phyloP scores from a whole-genome alignment of 495 filamentous ascomycete genomes.

The Aspergillus sclerotiicarbonarius region DNA sequence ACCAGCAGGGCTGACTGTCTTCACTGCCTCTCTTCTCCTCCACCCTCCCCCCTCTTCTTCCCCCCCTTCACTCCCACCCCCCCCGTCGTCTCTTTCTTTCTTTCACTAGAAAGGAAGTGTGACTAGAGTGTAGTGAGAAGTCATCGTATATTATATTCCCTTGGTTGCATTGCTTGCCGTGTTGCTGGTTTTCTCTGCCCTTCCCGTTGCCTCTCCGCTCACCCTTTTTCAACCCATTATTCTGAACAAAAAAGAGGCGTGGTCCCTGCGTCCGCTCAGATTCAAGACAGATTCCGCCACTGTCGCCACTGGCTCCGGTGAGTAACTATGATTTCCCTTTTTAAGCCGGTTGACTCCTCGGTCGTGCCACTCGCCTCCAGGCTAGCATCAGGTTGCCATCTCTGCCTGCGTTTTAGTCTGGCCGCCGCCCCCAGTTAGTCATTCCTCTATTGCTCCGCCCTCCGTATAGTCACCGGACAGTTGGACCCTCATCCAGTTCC shows the following conservation, averaged over 20 bases:
- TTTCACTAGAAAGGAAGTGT: conserved; percentile 6
- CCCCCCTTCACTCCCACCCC: neutral
- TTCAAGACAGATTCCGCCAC: conserved; percentile 5
- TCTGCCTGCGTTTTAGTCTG: conserved; percentile 10
- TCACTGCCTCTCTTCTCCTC: conserved; percentile 4
- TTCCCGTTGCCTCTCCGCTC: conserved; percentile 8
- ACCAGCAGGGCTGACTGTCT: conserved; percentile 14
- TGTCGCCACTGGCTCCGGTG: conserved; percentile 26
- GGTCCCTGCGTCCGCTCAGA: conserved; percentile 24
- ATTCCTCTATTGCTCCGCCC: conserved; percentile 20
- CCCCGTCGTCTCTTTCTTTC: neutral
- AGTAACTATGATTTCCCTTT: conserved; percentile 19
- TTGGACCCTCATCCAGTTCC: conserved; percentile 11
- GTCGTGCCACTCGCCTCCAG: conserved; percentile 14
- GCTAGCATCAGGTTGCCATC: conserved; percentile 6
- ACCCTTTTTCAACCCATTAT: conserved; percentile 10
- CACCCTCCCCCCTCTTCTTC: conserved; percentile 9
- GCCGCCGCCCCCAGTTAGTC: conserved; percentile 20
- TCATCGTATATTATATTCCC: neutral
- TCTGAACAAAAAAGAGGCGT: conserved; percentile 14
- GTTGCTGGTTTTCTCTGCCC: conserved; percentile 1
- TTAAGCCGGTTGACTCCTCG: conserved; percentile 8
- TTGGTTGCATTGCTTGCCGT: conserved; percentile 7
- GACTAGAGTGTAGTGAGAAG: neutral
- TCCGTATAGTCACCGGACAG: conserved; percentile 22